These are phyloP conservation scores for Cicer arietinum DNA, from an alignment of 306 rosid species.

Conservation along the genomic window DNA sequence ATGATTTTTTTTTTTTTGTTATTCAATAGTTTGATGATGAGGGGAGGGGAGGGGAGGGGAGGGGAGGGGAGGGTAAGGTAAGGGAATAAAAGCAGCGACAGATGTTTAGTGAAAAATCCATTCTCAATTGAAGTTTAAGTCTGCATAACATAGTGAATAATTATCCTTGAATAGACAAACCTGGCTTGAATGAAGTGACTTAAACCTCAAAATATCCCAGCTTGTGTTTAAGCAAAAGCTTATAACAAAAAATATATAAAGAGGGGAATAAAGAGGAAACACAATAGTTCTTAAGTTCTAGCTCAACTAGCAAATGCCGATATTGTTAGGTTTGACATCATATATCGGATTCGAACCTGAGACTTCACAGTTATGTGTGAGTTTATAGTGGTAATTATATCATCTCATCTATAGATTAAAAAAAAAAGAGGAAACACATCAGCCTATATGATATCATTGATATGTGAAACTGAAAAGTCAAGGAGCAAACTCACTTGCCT, in stretches of 20 bases:
- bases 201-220: too few relatives aligned
- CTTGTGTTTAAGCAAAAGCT: background rate
- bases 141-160: background rate
- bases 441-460: background rate
- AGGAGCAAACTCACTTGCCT: background rate
- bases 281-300: too few relatives aligned
- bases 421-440: background rate
- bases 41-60: background rate
- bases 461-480: background rate
- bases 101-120: constrained; percentile 3
- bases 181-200: too few relatives aligned
- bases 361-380: too few relatives aligned
- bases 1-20: constrained; percentile 1
- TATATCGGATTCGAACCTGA: too few relatives aligned
- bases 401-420: too few relatives aligned
- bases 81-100: background rate
- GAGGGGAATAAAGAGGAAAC: background rate
- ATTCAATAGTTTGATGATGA: constrained; percentile 27
- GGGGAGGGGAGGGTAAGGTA: background rate
- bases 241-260: background rate
- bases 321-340: too few relatives aligned
- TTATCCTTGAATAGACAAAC: background rate
- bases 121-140: background rate
- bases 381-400: too few relatives aligned
- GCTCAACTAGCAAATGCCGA: too few relatives aligned